phyloP scores from a whole-genome alignment of 441 rosid genomes.

The Pelargonium australe region DNA sequence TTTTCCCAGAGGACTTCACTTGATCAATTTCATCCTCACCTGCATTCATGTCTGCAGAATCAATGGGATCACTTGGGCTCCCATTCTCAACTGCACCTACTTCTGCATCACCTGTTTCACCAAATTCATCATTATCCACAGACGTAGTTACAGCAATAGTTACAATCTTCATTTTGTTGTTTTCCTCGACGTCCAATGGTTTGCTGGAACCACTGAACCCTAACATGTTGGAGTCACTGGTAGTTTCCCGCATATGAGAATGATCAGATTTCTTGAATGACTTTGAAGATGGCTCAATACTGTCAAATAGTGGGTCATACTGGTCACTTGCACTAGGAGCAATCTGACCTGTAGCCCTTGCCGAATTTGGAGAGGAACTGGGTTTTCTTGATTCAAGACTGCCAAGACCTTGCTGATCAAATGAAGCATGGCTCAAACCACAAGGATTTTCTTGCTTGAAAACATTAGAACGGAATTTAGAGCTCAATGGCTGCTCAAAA shows the following conservation, averaged over 20 bases:
- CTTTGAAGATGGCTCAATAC: conserved; percentile 57
- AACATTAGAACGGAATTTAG: conserved; percentile 35
- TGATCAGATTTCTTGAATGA: conserved; percentile 32
- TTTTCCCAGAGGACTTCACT: conserved; percentile 48
- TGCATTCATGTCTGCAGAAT: conserved; percentile 21
- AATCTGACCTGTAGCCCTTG: conserved; percentile 28
- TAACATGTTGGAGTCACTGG: conserved; percentile 30
- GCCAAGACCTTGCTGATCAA: conserved; percentile 28
- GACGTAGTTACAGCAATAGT: conserved; percentile 30
- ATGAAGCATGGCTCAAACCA: conserved; percentile 26
- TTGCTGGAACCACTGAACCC: conserved; percentile 46
- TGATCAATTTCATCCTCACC: conserved; percentile 53
- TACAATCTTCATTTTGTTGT: conserved; percentile 33
- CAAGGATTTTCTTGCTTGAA: conserved; percentile 31
- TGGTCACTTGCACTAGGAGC: conserved; percentile 40
- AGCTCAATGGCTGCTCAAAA: conserved; percentile 40
- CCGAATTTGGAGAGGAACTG: conserved; percentile 39
- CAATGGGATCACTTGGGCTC: conserved; percentile 42
- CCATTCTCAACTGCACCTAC: conserved; percentile 52
- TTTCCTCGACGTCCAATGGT: conserved; percentile 53
- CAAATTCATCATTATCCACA: conserved; percentile 50
- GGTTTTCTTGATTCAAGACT: conserved; percentile 35
- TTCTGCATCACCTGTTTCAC: conserved; percentile 61
- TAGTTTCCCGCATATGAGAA: conserved; percentile 37
- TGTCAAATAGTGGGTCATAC: conserved; percentile 85